A percentile compares a stretch with the other conserved stretches of the same genome.
These are phyloP conservation scores for Ceratocystis diversiconidia DNA, from an alignment of 2,329 filamentous ascomycete genomes.

Conservation along the genomic window DNA sequence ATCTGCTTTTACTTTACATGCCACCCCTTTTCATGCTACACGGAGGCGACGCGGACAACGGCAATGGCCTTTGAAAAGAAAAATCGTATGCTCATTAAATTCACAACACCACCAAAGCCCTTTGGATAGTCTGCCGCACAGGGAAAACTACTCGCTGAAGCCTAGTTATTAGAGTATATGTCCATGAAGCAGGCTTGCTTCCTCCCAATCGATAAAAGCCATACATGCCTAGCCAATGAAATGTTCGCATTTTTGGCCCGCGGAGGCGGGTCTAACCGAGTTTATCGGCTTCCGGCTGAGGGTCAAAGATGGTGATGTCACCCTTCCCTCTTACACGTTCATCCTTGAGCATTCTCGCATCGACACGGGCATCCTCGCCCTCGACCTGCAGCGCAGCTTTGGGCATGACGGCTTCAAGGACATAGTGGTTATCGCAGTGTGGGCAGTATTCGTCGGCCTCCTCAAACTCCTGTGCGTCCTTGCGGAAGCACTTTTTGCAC, in stretches of 20 bases:
- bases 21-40: not conserved
- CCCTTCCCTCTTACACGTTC: constrained; percentile 54
- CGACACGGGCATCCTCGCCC: constrained; percentile 75
- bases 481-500: constrained; percentile 96
- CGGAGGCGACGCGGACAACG: too few relatives aligned
- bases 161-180: not conserved
- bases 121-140: not conserved
- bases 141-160: not conserved
- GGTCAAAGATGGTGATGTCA: constrained; percentile 56
- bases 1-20: not conserved
- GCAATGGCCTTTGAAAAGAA: too few relatives aligned
- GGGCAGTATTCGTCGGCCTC: constrained; percentile 98
- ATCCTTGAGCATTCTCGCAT: constrained; percentile 85
- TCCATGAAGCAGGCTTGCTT: not conserved
- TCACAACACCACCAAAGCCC: not conserved
- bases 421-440: constrained; percentile 97
- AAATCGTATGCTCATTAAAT: constrained; percentile 16
- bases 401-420: constrained; percentile 75
- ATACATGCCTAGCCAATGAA: not conserved
- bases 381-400: constrained; percentile 75
- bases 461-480: constrained; percentile 82
- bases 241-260: too few relatives aligned
- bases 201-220: not conserved
- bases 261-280: constrained; percentile 44
- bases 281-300: constrained; percentile 58